These are phyloP conservation scores for Eragrostis curvula DNA, from an alignment of 176 grass and related monocot genomes.

Conservation along the genomic window DNA sequence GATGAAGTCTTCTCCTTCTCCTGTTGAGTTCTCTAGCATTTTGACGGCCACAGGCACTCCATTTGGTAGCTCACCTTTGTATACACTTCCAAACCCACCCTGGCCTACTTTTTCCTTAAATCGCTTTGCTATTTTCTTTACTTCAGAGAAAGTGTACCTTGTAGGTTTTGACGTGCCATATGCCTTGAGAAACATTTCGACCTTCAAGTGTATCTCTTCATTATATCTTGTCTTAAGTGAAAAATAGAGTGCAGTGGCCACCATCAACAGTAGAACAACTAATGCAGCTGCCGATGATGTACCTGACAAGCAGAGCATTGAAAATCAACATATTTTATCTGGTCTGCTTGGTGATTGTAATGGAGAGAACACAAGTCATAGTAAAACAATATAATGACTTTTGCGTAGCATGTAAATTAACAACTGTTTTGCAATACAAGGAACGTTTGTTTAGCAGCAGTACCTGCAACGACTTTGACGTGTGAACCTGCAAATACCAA, in stretches of 20 bases:
- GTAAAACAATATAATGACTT: not conserved
- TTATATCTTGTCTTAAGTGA: constrained; percentile 42
- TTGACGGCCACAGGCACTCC: constrained; percentile 66
- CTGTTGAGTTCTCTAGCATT: constrained; percentile 52
- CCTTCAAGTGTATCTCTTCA: constrained; percentile 44
- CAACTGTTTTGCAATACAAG: not conserved
- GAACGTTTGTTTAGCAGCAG: not conserved
- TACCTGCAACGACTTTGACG: constrained; percentile 47
- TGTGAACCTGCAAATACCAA: constrained; percentile 47
- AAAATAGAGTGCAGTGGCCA: constrained; percentile 33
- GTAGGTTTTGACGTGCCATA: constrained; percentile 55
- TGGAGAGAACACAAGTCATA: not conserved
- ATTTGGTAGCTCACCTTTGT: constrained; percentile 59
- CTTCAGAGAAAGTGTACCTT: not conserved
- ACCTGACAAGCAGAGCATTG: not conserved
- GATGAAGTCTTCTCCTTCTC: constrained; percentile 64
- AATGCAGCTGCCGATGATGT: constrained; percentile 26
- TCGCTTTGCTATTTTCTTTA: too few species aligned
- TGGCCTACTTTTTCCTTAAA: constrained; percentile 33
- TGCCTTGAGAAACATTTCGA: not conserved
- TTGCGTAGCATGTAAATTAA: not conserved
- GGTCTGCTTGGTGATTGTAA: not conserved
- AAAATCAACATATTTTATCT: not conserved
- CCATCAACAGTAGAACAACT: not conserved
- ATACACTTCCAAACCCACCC: constrained; percentile 61